Percentiles rank a stretch among this genome's conserved stretches.
These are phyloP conservation scores for Fragaria ananassa DNA, from an alignment of 306 rosid genomes.

Conservation along the genomic window DNA sequence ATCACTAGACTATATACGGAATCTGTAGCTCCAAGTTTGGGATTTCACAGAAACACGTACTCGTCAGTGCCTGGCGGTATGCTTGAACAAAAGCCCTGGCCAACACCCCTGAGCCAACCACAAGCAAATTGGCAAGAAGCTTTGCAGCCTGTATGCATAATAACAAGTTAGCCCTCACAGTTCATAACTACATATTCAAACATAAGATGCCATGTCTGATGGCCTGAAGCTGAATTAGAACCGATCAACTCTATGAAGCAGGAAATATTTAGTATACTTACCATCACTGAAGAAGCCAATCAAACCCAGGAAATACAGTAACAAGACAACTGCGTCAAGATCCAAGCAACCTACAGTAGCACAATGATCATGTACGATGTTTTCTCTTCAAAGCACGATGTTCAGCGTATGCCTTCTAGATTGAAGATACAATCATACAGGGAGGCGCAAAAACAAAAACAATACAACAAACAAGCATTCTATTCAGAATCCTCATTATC, in stretches of 20 bases:
- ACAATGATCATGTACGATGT: background rate
- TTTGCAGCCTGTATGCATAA: constrained; percentile 61
- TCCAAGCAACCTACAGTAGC: constrained; percentile 3
- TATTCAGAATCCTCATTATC: background rate
- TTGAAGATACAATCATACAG: background rate
- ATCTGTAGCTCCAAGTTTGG: background rate
- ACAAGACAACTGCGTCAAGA: background rate
- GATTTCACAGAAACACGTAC: constrained; percentile 43
- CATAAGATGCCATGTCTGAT: background rate
- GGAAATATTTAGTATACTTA: background rate
- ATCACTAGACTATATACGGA: background rate
- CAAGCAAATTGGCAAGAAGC: constrained; percentile 71
- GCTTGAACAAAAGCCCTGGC: constrained; percentile 80
- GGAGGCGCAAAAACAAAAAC: background rate
- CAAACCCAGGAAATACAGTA: background rate
- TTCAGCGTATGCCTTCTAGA: background rate
- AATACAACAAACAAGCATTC: background rate
- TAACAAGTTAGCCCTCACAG: background rate
- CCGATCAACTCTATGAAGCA: background rate
- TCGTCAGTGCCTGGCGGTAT: constrained; percentile 76
- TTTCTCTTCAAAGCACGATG: background rate
- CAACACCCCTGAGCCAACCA: constrained; percentile 74
- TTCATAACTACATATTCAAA: background rate
- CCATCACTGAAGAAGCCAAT: constrained; percentile 3
- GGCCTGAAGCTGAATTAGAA: background rate